phyloP scores from a whole-genome alignment of 2,329 filamentous ascomycete species.

The Cytospora piceae region DNA sequence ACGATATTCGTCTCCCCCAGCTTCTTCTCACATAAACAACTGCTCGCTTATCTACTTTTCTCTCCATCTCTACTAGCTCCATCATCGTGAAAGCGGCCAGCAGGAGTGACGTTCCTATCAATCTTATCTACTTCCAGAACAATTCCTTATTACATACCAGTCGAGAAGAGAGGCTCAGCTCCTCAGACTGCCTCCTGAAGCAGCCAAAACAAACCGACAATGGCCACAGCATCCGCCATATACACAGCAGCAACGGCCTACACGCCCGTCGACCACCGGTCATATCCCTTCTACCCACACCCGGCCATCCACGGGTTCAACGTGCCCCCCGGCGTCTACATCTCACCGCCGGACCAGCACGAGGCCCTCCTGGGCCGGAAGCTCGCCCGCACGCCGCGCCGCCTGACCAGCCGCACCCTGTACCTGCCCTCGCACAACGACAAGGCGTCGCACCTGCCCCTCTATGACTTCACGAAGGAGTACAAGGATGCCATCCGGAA shows the following conservation, averaged over 20 bases:
- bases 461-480: slow-evolving; percentile 28
- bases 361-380: slow-evolving; percentile 27
- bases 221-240: slow-evolving; percentile 23
- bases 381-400: slow-evolving; percentile 22
- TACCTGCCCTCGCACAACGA: slow-evolving; percentile 29
- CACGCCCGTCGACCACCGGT: slow-evolving; percentile 10
- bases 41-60: neutral
- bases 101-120: neutral
- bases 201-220: neutral
- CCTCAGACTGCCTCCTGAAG: neutral
- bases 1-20: neutral
- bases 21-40: neutral
- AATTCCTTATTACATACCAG: neutral
- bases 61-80: neutral
- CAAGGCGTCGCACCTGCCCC: slow-evolving; percentile 25
- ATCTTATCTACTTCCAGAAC: neutral
- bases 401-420: slow-evolving; percentile 19
- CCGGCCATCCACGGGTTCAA: slow-evolving; percentile 16
- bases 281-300: slow-evolving; percentile 12
- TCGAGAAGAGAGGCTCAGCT: neutral
- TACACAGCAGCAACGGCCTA: slow-evolving; percentile 20
- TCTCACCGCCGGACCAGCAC: slow-evolving; percentile 16
- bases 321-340: slow-evolving; percentile 2
- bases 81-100: neutral
- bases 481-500: slow-evolving; percentile 18